phyloP scores from a whole-genome alignment of 495 filamentous ascomycete genomes.

The Evansstolkia leycettana region DNA sequence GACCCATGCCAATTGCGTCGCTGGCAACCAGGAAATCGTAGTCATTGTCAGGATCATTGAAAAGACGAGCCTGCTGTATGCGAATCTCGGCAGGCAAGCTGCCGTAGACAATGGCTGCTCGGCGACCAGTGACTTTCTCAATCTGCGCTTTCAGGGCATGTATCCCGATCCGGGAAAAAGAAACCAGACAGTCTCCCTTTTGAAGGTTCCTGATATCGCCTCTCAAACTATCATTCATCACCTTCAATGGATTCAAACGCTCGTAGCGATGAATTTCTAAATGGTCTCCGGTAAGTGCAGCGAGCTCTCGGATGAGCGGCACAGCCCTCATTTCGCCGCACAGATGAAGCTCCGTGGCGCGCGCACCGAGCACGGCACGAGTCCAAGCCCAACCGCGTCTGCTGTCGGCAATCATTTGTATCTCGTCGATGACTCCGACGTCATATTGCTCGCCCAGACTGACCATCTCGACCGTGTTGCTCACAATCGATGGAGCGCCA shows the following conservation, averaged over 20 bases:
- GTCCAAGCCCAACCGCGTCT: slow-evolving; percentile 96
- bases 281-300: slow-evolving; percentile 68
- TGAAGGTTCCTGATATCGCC: slow-evolving; percentile 52
- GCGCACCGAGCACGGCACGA: slow-evolving; percentile 74
- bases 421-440: slow-evolving; percentile 94
- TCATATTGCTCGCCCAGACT: slow-evolving; percentile 58
- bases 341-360: slow-evolving; percentile 80
- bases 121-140: slow-evolving; percentile 58
- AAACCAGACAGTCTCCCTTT: slow-evolving; percentile 84
- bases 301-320: slow-evolving; percentile 68
- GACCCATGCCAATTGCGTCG: slow-evolving; percentile 94
- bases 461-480: slow-evolving; percentile 97
- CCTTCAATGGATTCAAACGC: slow-evolving; percentile 65
- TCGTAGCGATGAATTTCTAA: slow-evolving; percentile 71
- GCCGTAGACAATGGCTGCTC: slow-evolving; percentile 89
- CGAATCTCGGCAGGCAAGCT: slow-evolving; percentile 84
- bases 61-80: slow-evolving; percentile 77
- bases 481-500: slow-evolving; percentile 42
- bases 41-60: slow-evolving; percentile 89
- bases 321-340: slow-evolving; percentile 84
- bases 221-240: slow-evolving; percentile 46
- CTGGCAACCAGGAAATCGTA: slow-evolving; percentile 92
- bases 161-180: slow-evolving; percentile 71
- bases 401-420: slow-evolving; percentile 82
- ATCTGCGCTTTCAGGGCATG: slow-evolving; percentile 71